Conservation (phyloP, 805 yeast genomes). For the Candida qinlingensis region DNA sequence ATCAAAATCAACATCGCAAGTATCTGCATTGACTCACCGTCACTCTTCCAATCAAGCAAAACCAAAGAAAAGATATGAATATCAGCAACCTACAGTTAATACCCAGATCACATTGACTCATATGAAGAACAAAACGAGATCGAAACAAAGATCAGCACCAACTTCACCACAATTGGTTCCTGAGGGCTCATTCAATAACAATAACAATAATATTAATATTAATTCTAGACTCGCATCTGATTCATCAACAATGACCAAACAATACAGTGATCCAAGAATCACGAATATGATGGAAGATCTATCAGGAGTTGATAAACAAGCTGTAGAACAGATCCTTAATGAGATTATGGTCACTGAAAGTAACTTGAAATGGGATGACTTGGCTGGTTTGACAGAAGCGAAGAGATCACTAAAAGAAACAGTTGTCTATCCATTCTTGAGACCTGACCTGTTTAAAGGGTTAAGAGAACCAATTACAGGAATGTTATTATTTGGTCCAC, state of each 20-base stretch:
- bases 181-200: background rate
- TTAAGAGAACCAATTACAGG: constrained; percentile 93
- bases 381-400: constrained; percentile 88
- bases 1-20: background rate
- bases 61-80: constrained; percentile 18
- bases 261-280: constrained; percentile 19
- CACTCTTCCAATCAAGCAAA: background rate
- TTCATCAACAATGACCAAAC: constrained; percentile 1
- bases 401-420: constrained; percentile 88
- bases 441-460: constrained; percentile 91
- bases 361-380: constrained; percentile 90
- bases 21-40: background rate
- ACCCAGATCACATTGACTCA: constrained; percentile 24
- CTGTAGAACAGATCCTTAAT: constrained; percentile 80
- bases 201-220: background rate
- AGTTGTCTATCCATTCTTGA: constrained; percentile 88
- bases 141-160: background rate
- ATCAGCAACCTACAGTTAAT: constrained; percentile 23
- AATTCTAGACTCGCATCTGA: background rate
- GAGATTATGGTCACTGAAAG: constrained; percentile 90
- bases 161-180: background rate
- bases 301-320: constrained; percentile 68
- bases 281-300: constrained; percentile 28
- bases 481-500: constrained; percentile 95
- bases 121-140: constrained; percentile 2